Evolutionary conservation across 805 yeast genomes (phyloP), one percentile per base, ranked within the genome.

Genomic region (Ogataea sp.): DNA sequence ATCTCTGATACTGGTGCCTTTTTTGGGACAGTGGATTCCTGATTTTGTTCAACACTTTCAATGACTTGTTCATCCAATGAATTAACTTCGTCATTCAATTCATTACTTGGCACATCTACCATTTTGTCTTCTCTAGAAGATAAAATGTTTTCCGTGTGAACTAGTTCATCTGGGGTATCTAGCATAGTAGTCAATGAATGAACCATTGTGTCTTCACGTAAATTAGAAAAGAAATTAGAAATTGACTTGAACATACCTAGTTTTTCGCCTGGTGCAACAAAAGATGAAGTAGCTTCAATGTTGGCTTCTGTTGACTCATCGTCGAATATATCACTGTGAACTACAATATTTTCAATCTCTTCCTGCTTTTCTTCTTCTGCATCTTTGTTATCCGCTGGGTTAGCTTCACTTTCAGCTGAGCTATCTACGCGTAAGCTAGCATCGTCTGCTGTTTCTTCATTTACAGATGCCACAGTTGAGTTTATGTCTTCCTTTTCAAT

Each of bases 401-500:
- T n/a, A n/a, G n/a, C n/a, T n/a, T n/a, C n/a, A n/a, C n/a, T n/a
- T n/a, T n/a, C n/a, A n/a, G n/a, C n/a, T n/a, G n/a, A n/a, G n/a
- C n/a, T n/a, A n/a, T n/a, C n/a, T n/a, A n/a, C n/a, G n/a, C n/a
- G n/a, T n/a, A n/a, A n/a, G n/a, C n/a, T n/a, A n/a, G n/a, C n/a
- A n/a, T n/a, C n/a, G n/a, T n/a, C n/a, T n/a, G n/a, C n/a, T n/a
- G n/a, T n/a, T n/a, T n/a, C n/a, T n/a, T n/a, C n/a, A n/a, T n/a
- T n/a, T n/a, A n/a, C n/a, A n/a, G n/a, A n/a, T n/a, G n/a, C 18
- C 8, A 13, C 28, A 14, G 35, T 24, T 15, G 36, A 10, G 6
- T 6, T 25, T 5, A 25, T 24, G 29, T 27, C 21, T n/a, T 17
- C 36, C 2, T 34, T 38, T n/a, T 42, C 39, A 14, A 27, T 39